These are phyloP conservation scores for Ephemerocybe angulata DNA, from an alignment of 768 basidiomycete species.

Conservation along the genomic window DNA sequence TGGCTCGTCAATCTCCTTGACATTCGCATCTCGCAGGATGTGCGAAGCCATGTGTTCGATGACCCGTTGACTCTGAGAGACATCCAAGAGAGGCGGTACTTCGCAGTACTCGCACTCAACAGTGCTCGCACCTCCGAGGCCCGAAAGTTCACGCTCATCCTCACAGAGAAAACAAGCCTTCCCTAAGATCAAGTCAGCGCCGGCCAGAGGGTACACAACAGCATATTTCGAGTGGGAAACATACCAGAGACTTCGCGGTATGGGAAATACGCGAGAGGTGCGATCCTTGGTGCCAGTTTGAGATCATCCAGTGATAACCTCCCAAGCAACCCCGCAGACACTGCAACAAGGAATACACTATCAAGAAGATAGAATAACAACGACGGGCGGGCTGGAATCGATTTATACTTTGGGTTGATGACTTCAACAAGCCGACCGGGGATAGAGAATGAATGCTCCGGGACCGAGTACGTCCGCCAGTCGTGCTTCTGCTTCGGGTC, in stretches of 20 bases:
- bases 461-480: slow-evolving; percentile 17
- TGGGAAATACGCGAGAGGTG: slow-evolving; percentile 12
- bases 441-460: slow-evolving; percentile 12
- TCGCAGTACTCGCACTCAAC: slow-evolving; percentile 13
- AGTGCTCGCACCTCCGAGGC: slow-evolving; percentile 4
- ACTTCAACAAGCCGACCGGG: slow-evolving; percentile 16
- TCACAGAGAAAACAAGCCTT: slow-evolving; percentile 22
- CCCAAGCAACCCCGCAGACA: slow-evolving; percentile 18
- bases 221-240: slow-evolving; percentile 7
- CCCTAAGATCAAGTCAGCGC: slow-evolving; percentile 12
- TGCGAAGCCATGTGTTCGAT: slow-evolving; percentile 27
- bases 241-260: slow-evolving; percentile 18
- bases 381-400: neutral
- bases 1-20: slow-evolving; percentile 12
- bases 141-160: slow-evolving; percentile 7
- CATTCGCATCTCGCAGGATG: slow-evolving; percentile 19
- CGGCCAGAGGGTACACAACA: neutral
- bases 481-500: slow-evolving; percentile 15
- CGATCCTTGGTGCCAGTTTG: slow-evolving; percentile 19
- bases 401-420: slow-evolving; percentile 9
- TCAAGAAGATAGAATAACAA: slow-evolving; percentile 21
- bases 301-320: slow-evolving; percentile 11
- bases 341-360: slow-evolving; percentile 17
- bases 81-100: slow-evolving; percentile 10
- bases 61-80: slow-evolving; percentile 15